These are phyloP conservation scores for Canavalia gladiata DNA, from an alignment of 306 rosid species.

Conservation along the genomic window DNA sequence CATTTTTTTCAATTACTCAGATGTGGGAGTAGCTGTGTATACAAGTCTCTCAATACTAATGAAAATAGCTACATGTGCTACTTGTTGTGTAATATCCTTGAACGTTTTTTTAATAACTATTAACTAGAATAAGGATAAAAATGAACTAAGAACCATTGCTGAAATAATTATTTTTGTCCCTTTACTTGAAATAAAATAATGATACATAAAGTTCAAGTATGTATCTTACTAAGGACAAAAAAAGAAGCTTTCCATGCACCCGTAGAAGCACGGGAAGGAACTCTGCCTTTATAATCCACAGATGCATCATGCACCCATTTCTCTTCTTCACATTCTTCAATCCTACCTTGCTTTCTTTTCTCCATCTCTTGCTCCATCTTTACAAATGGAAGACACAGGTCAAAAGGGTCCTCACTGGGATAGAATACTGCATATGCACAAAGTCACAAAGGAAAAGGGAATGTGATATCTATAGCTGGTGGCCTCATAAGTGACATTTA, in stretches of 20 bases:
- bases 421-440: background rate
- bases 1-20: too few species aligned
- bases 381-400: constrained; percentile 1
- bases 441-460: background rate
- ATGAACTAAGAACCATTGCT: background rate
- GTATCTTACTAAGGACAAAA: constrained; percentile 62
- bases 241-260: constrained; percentile 72
- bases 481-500: background rate
- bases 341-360: constrained; percentile 20
- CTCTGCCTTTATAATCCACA: constrained; percentile 56
- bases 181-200: background rate
- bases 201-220: background rate
- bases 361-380: constrained; percentile 47
- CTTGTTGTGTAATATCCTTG: too few species aligned
- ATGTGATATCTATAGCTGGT: constrained; percentile 1
- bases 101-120: background rate
- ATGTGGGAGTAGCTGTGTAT: too few species aligned
- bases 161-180: too few species aligned
- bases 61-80: too few species aligned
- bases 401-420: constrained; percentile 1
- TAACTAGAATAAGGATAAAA: background rate
- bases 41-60: too few species aligned
- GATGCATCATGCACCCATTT: constrained; percentile 66
- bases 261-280: constrained; percentile 70
- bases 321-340: constrained; percentile 50